Evolutionary conservation across 306 rosid genomes (phyloP).

Genomic region (Quillaja saponaria): DNA sequence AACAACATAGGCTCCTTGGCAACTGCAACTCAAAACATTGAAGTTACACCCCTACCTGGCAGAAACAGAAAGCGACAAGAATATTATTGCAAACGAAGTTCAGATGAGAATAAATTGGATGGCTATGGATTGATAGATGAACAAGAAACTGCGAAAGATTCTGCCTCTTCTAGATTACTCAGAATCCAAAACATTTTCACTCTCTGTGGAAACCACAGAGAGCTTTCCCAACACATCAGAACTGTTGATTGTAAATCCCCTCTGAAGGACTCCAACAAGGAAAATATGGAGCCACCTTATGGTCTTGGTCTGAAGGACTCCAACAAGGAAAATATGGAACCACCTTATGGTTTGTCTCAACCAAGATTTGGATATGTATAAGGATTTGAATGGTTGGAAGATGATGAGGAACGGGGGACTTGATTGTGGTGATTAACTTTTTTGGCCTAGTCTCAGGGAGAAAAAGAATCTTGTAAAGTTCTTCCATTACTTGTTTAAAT

Average conservation of each 20-base stretch:
- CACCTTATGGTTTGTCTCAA: constrained; percentile 21
- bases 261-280: constrained; percentile 42
- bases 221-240: constrained; percentile 58
- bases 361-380: constrained; percentile 18
- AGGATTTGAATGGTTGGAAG: neutral
- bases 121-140: constrained; percentile 30
- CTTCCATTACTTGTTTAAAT: too few species aligned
- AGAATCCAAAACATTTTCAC: constrained; percentile 88
- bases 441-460: too few species aligned
- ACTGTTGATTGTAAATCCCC: constrained; percentile 31
- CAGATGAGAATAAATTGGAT: constrained; percentile 31
- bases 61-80: constrained; percentile 49
- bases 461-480: too few species aligned
- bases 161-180: constrained; percentile 43
- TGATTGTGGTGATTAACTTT: too few species aligned
- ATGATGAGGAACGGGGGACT: too few species aligned
- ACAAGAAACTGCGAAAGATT: constrained; percentile 36
- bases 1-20: constrained; percentile 16
- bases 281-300: constrained; percentile 42
- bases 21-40: constrained; percentile 23
- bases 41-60: constrained; percentile 25
- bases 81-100: constrained; percentile 32
- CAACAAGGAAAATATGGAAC: constrained; percentile 51
- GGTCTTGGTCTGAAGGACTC: too few species aligned
- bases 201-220: constrained; percentile 92